These are phyloP conservation scores for Phytophthora constricta DNA, from an alignment of 352 stramenopile genomes.

Conservation along the genomic window DNA sequence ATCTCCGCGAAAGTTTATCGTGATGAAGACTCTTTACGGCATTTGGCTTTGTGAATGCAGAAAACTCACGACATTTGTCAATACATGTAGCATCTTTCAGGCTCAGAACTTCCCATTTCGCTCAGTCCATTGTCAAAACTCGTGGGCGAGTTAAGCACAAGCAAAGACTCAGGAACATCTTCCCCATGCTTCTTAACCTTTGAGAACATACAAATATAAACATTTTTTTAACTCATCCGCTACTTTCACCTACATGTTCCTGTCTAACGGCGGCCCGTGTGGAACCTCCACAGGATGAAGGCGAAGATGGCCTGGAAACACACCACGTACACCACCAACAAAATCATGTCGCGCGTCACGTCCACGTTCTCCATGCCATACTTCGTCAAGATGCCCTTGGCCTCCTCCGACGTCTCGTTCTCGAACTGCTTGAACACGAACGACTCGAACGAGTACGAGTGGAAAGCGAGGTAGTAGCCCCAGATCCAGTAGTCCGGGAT, in stretches of 20 bases:
- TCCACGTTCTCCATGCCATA: slow-evolving; percentile 58
- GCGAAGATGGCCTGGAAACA: slow-evolving; percentile 41
- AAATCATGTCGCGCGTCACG: slow-evolving; percentile 45
- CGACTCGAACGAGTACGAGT: slow-evolving; percentile 82
- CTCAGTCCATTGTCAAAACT: too few species aligned
- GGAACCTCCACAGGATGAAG: slow-evolving; percentile 21
- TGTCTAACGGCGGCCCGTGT: background rate
- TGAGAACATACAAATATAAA: background rate
- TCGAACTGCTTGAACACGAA: slow-evolving; percentile 84
- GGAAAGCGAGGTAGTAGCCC: slow-evolving; percentile 87
- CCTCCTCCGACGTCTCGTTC: slow-evolving; percentile 25
- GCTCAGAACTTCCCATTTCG: too few species aligned
- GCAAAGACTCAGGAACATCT: slow-evolving; percentile 14
- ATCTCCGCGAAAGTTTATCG: too few species aligned
- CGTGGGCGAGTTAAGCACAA: too few species aligned
- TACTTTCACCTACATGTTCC: background rate
- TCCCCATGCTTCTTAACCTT: background rate
- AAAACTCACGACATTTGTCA: too few species aligned
- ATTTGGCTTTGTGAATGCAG: too few species aligned
- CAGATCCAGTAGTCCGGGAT: slow-evolving; percentile 81
- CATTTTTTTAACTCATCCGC: background rate
- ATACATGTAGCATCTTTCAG: too few species aligned
- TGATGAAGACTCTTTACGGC: too few species aligned
- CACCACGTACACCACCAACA: slow-evolving; percentile 40
- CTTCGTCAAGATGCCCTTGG: slow-evolving; percentile 25